Base-by-base conservation (phyloP, 169 alveolate species). In the Amoebophrya sp. region DNA sequence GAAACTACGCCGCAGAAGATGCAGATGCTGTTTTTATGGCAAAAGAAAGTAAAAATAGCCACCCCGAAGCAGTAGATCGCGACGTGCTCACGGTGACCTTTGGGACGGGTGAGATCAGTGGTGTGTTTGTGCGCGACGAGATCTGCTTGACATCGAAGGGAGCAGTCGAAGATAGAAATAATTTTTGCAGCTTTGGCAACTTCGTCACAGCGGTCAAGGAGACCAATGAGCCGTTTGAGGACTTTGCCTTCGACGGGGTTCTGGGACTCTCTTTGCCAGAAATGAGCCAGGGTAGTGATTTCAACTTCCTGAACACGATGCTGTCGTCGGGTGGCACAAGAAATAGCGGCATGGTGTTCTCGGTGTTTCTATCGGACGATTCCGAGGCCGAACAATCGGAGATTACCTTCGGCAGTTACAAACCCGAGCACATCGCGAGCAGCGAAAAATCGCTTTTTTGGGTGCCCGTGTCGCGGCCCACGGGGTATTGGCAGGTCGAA, bases 301-400 rank as follows among this genome's bases (percentile, higher is more conserved):
- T 47, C 66, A 47, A 47, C 66, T 12, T 47, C 29, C n/a, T n/a
- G n/a, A n/a, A n/a, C n/a, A n/a, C n/a, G n/a, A n/a, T n/a, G n/a
- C n/a, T n/a, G n/a, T n/a, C n/a, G n/a, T n/a, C n/a, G n/a, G n/a
- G n/a, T n/a, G n/a, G n/a, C n/a, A n/a, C n/a, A n/a, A n/a, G n/a
- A n/a, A n/a, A n/a, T n/a, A n/a, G n/a, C n/a, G n/a, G n/a, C n/a
- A n/a, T n/a, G 33, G 32, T 92, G 33, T 92, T 92, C 77, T 92
- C 93, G 35, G 93, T 92, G 40, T 92, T 92, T 38, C 77, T 92
- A 40, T 92, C 93, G n/a, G n/a, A n/a, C n/a, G 93, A 92, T 90
- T 77, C 91, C 29, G 92, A 89, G 33, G 47, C 38, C 10, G 93
- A 92, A 77, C 39, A 55, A 40, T 89, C 92, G 38, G 93, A 92